These are phyloP conservation scores for Russula emetica DNA, from an alignment of 768 basidiomycete species.

Conservation along the genomic window DNA sequence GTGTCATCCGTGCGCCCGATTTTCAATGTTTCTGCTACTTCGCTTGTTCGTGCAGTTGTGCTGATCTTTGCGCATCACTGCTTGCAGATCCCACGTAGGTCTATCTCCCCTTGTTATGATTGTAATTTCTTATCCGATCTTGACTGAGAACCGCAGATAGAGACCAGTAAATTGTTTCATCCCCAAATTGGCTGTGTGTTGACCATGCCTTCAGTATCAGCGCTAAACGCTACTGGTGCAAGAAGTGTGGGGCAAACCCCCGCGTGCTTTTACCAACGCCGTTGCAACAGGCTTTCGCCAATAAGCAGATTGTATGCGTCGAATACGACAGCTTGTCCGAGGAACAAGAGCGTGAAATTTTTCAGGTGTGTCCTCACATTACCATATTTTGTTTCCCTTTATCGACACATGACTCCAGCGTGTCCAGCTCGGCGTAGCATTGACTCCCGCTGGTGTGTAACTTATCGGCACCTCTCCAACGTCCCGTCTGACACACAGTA, in stretches of 20 bases:
- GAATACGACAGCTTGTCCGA: conserved; percentile 53
- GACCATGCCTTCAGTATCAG: conserved; percentile 43
- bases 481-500: conserved; percentile 28
- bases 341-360: conserved; percentile 64
- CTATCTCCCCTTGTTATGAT: not conserved
- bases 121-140: not conserved
- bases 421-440: conserved; percentile 73
- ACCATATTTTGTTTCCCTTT: not conserved
- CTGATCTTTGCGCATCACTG: not conserved
- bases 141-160: conserved; percentile 33
- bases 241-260: conserved; percentile 42
- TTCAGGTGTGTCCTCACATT: conserved; percentile 51
- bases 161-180: conserved; percentile 42
- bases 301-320: conserved; percentile 73
- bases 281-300: conserved; percentile 56
- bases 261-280: conserved; percentile 32
- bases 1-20: not conserved
- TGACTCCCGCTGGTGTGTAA: conserved; percentile 59
- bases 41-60: not conserved
- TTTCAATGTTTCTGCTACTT: not conserved
- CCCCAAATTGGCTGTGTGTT: not conserved
- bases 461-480: not conserved
- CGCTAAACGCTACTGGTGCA: conserved; percentile 23
- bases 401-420: conserved; percentile 40
- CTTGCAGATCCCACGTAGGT: conserved; percentile 54